A percentile compares a stretch with the other conserved stretches of the same genome.
Conservation (phyloP, 1,284 basidiomycete genomes). For the Ustilago trichophora region DNA sequence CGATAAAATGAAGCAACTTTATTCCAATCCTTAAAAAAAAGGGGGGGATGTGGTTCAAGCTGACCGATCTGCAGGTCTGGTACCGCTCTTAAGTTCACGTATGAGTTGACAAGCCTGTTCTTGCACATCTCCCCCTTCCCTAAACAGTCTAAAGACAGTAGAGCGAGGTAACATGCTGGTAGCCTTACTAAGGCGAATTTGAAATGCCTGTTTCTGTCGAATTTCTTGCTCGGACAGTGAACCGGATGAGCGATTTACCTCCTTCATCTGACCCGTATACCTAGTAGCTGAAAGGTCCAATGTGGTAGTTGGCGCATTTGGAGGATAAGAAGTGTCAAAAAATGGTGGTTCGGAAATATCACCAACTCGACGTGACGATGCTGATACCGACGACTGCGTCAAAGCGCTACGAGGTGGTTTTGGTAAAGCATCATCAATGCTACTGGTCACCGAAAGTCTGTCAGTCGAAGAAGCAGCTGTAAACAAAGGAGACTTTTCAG, state of each 20-base stretch:
- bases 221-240: conserved; percentile 37
- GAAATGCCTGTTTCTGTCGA: conserved; percentile 33
- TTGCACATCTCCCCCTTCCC: conserved; percentile 37
- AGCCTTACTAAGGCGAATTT: conserved; percentile 34
- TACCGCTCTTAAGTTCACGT: conserved; percentile 40
- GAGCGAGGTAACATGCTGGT: conserved; percentile 40
- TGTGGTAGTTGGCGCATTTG: conserved; percentile 10
- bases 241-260: conserved; percentile 1
- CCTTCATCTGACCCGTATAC: conserved; percentile 9
- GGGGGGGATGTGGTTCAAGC: neutral
- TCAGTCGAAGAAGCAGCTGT: neutral
- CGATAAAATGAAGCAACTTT: too few relatives aligned
- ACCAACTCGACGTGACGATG: conserved; percentile 2
- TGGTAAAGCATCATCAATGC: conserved; percentile 5
- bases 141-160: conserved; percentile 46
- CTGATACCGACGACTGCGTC: conserved; percentile 26
- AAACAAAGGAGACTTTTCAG: conserved; percentile 7
- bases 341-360: conserved; percentile 9
- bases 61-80: conserved; percentile 37
- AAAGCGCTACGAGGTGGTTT: conserved; percentile 20
- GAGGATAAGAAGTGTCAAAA: conserved; percentile 41
- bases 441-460: neutral
- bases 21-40: too few relatives aligned
- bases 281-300: conserved; percentile 17
- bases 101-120: conserved; percentile 35